Conservation (phyloP, 805 yeast species). For the Nakazawaea ernobii region DNA sequence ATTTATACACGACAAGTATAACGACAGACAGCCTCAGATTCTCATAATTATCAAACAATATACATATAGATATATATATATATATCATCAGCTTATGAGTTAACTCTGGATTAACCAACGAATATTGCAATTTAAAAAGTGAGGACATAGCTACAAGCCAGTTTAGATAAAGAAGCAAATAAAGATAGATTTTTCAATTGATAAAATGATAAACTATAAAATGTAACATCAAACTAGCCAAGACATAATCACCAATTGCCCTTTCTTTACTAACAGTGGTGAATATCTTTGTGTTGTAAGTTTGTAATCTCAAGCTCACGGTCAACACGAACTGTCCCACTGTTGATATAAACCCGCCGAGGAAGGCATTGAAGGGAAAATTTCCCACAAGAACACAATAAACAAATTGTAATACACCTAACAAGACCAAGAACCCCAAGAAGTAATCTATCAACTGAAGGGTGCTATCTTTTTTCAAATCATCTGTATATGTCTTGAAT, state of each 20-base stretch:
- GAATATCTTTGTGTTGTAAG: slow-evolving; percentile 24
- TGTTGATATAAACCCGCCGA: slow-evolving; percentile 86
- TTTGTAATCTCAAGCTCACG: slow-evolving; percentile 75
- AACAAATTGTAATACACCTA: slow-evolving; percentile 74
- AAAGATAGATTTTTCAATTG: slow-evolving; percentile 43
- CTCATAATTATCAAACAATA: too few relatives aligned
- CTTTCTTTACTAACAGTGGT: slow-evolving; percentile 29
- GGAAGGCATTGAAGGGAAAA: slow-evolving; percentile 95
- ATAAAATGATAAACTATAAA: slow-evolving; percentile 88
- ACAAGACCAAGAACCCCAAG: slow-evolving; percentile 61
- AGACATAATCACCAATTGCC: slow-evolving; percentile 82
- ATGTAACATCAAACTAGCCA: slow-evolving; percentile 85
- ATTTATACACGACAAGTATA: too few relatives aligned
- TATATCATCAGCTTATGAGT: too few relatives aligned
- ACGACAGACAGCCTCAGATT: too few relatives aligned
- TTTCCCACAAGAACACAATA: slow-evolving; percentile 77
- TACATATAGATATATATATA: too few relatives aligned
- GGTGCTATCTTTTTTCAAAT: slow-evolving; percentile 29
- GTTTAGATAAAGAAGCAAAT: not conserved
- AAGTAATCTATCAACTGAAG: slow-evolving; percentile 72
- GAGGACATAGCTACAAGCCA: not conserved
- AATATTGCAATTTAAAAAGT: too few relatives aligned
- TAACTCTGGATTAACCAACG: too few relatives aligned
- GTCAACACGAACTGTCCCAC: slow-evolving; percentile 95
- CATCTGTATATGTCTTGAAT: slow-evolving; percentile 25